A percentile compares a stretch with the other conserved stretches of the same genome.
Evolutionary conservation across 179 eudicot genomes (phyloP).

Genomic region (Pouteria campechiana): DNA sequence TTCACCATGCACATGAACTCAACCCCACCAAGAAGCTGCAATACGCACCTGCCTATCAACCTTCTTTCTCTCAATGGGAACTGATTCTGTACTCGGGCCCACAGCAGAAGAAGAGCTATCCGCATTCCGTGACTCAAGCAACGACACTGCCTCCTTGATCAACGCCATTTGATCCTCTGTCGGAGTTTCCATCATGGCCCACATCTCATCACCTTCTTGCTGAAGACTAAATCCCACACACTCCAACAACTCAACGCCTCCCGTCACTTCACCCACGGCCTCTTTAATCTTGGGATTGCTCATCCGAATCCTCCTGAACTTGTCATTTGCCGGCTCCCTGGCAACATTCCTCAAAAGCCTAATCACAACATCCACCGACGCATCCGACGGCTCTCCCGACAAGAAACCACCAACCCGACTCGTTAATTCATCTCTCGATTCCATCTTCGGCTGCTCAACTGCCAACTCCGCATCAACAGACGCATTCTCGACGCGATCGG

Average conservation of each 20-base stretch:
- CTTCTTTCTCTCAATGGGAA: slow-evolving; percentile 32
- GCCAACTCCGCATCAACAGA: slow-evolving; percentile 9
- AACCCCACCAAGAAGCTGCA: too few relatives aligned
- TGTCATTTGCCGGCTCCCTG: slow-evolving; percentile 68
- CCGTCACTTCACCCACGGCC: slow-evolving; percentile 63
- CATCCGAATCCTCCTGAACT: slow-evolving; percentile 76
- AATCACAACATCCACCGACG: slow-evolving; percentile 50
- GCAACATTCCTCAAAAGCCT: slow-evolving; percentile 61
- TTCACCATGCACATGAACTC: too few relatives aligned
- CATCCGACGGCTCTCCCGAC: slow-evolving; percentile 63
- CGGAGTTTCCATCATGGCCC: slow-evolving; percentile 84
- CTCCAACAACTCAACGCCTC: slow-evolving; percentile 79
- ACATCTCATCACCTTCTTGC: slow-evolving; percentile 85
- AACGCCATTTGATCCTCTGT: slow-evolving; percentile 25
- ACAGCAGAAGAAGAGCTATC: slow-evolving; percentile 14
- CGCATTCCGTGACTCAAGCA: slow-evolving; percentile 34
- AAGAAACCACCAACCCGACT: slow-evolving; percentile 46
- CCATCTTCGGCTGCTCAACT: slow-evolving; percentile 4
- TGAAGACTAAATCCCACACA: slow-evolving; percentile 63
- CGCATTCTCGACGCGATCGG: slow-evolving; percentile 7
- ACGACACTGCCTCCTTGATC: slow-evolving; percentile 31
- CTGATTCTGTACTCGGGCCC: slow-evolving; percentile 24
- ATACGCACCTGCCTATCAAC: slow-evolving; percentile 69
- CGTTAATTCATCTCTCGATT: slow-evolving; percentile 24
- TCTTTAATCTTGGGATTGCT: slow-evolving; percentile 90